Conservation (phyloP, 164 flowering plant genomes). For the Vitis vinifera region DNA sequence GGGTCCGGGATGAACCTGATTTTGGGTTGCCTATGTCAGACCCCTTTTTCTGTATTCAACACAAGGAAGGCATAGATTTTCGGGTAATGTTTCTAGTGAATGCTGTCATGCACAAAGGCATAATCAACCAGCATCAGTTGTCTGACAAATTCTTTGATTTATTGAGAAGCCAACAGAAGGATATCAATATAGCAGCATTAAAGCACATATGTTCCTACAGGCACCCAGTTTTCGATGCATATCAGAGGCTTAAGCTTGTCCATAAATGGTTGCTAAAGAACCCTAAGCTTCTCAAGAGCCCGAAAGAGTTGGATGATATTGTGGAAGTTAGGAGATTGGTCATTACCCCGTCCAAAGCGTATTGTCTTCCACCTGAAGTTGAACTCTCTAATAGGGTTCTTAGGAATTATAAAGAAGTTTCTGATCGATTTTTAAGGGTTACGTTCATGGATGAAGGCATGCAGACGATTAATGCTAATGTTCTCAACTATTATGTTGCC, state of each 20-base stretch:
- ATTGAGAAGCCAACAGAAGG: constrained; percentile 50
- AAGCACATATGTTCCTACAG: constrained; percentile 59
- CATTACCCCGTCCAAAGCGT: constrained; percentile 88
- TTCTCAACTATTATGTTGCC: constrained; percentile 53
- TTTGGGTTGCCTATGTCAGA: constrained; percentile 46
- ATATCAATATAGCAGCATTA: constrained; percentile 62
- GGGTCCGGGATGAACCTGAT: constrained; percentile 60
- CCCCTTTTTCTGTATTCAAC: constrained; percentile 57
- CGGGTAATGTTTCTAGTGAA: constrained; percentile 72
- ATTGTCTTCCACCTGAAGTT: constrained; percentile 86
- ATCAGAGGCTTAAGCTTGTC: constrained; percentile 47
- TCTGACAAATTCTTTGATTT: constrained; percentile 58
- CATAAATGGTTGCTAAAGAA: constrained; percentile 70
- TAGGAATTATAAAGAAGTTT: constrained; percentile 51
- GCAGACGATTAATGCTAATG: constrained; percentile 55
- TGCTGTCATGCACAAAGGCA: constrained; percentile 76
- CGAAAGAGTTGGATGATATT: constrained; percentile 39
- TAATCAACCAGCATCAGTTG: constrained; percentile 70
- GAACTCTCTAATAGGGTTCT: constrained; percentile 95
- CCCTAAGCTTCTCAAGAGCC: constrained; percentile 53
- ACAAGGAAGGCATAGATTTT: constrained; percentile 49
- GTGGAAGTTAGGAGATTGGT: constrained; percentile 76
- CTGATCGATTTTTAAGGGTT: constrained; percentile 89
- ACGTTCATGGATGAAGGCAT: constrained; percentile 95
- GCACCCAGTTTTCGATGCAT: constrained; percentile 63